Conservation (phyloP, 2,329 filamentous ascomycete species). For the Xylaria sp. region DNA sequence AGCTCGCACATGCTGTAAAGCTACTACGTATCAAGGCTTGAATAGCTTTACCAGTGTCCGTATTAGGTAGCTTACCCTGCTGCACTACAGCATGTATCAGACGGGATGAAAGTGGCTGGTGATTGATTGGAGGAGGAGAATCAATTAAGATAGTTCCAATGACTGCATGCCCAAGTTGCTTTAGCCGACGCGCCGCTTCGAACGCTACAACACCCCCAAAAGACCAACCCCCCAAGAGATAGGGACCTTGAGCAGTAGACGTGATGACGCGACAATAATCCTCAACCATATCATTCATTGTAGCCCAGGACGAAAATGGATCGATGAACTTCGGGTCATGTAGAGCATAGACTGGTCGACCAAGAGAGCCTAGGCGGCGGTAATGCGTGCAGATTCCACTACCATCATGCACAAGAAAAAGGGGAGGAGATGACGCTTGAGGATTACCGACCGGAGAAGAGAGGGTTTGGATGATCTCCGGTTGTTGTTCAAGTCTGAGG, state of each 20-base stretch:
- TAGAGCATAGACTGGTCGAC: conserved; percentile 20
- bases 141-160: conserved; percentile 57
- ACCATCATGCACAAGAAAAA: conserved; percentile 32
- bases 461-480: not conserved
- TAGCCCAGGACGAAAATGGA: conserved; percentile 24
- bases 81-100: not conserved
- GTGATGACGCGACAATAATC: conserved; percentile 22
- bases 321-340: conserved; percentile 28
- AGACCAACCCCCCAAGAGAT: conserved; percentile 66
- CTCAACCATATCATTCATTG: conserved; percentile 33
- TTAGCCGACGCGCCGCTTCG: conserved; percentile 56
- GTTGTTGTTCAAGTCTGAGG: conserved; percentile 11
- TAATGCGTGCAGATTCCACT: conserved; percentile 34
- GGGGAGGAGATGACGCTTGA: not conserved
- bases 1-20: conserved; percentile 5
- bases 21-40: conserved; percentile 8
- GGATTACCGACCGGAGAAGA: not conserved
- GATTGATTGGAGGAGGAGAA: conserved; percentile 56
- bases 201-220: conserved; percentile 68
- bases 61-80: not conserved
- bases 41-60: conserved; percentile 8
- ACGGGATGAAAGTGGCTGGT: conserved; percentile 54
- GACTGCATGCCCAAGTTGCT: conserved; percentile 52
- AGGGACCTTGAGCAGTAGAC: conserved; percentile 54
- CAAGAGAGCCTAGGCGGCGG: conserved; percentile 19